Base-by-base conservation (phyloP, 1,284 basidiomycete species). In the Malassezia furfur region DNA sequence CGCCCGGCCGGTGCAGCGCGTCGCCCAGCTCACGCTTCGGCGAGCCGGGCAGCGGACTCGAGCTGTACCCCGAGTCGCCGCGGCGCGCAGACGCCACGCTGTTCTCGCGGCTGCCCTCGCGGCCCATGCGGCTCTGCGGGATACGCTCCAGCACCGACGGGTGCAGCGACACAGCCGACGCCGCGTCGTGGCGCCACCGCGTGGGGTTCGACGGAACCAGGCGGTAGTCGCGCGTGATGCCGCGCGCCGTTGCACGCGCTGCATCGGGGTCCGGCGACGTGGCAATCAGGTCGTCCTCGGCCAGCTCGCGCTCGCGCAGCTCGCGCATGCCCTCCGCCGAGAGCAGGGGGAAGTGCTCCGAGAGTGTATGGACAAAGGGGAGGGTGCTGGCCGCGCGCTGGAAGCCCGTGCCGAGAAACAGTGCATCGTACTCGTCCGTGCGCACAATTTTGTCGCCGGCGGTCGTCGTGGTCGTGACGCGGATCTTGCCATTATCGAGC, bases 331-430 rank as follows among this genome's bases (percentile, higher is more conserved):
- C 48, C 9, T 68, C 59, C 1, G 17, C 36, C 17, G 67, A 60
- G 11, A 73, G 57, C 9, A 63, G 59, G 7, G 71, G 67, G 36
- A 68, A 71, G 50, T 62, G 62, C 0, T 58, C 40, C 15, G 57
- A 53, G 30, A 74, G 58, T 41, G 59, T 57, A 15, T 60, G 52
- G 19, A 74, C 49, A 49, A 70, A 71, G 1, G 56, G 52, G 38
- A 72, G 60, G 28, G 44, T 44, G 9, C 48, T 32, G 1, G 70
- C 64, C 25, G 51, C 50, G 10, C 72, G 62, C 25, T 60, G 44
- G 38, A 71, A 74, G 14, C 72, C 72, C 2, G 72, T 74, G 28
- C 68, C 72, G 8, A 74, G 47, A 52, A 72, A 70, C 10, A 74
- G 62, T 2, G 67, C 68, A 36, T 74, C 72, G 52, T 67, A 72